These are phyloP conservation scores for Trametes gibbosa DNA, from an alignment of 768 basidiomycete genomes.

Conservation along the genomic window DNA sequence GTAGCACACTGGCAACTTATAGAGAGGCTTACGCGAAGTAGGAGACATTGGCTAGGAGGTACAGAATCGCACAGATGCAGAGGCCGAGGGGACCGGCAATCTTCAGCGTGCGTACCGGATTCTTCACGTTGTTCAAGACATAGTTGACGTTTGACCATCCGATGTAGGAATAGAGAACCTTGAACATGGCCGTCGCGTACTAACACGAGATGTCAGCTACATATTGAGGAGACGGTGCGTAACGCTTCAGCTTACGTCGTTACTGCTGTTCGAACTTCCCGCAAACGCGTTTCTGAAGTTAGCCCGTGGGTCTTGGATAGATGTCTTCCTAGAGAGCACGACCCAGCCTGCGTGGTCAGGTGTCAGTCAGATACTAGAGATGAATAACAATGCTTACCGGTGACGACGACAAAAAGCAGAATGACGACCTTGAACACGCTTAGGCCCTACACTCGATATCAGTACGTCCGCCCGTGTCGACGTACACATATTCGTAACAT, in stretches of 20 bases:
- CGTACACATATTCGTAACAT: not conserved
- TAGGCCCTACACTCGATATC: not conserved
- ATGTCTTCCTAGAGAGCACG: conserved; percentile 28
- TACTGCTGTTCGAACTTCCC: conserved; percentile 20
- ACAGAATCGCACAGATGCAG: conserved; percentile 44
- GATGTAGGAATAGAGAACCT: conserved; percentile 29
- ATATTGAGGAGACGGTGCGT: not conserved
- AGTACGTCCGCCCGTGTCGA: conserved; percentile 22
- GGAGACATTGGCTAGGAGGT: conserved; percentile 45
- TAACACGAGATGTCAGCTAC: conserved; percentile 12
- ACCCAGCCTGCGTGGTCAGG: not conserved
- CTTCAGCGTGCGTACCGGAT: conserved; percentile 45
- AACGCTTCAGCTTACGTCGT: not conserved
- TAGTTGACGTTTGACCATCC: conserved; percentile 46
- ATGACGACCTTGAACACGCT: conserved; percentile 14
- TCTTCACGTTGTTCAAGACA: conserved; percentile 37
- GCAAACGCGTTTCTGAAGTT: conserved; percentile 32
- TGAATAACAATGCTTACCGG: conserved; percentile 10
- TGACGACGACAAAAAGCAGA: conserved; percentile 23
- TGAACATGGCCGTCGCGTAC: conserved; percentile 29
- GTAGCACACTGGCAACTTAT: not conserved
- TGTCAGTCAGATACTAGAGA: no score
- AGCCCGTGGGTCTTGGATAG: conserved; percentile 25
- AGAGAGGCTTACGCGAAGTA: conserved; percentile 42
- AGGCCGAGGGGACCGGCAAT: conserved; percentile 45